Base-by-base conservation (phyloP, 306 rosid species). In the Hippophae tibetana region DNA sequence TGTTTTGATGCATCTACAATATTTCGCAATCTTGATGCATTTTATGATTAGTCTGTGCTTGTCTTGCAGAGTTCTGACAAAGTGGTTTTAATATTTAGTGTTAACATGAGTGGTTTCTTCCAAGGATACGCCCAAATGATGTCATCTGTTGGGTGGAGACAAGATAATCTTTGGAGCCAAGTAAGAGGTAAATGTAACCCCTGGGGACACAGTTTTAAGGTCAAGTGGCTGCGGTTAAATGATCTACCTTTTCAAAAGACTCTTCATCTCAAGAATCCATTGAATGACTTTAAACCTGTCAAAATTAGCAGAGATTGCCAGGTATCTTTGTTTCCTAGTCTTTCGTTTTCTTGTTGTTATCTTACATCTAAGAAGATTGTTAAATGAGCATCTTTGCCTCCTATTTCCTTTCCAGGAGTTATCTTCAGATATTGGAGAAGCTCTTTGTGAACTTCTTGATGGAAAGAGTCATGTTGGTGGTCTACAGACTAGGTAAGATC, bases 261-360 rank as follows among this genome's bases (percentile, higher is more conserved):
- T 70, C 82, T 81, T 66, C 95, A 83, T 77, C 90, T 86, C 72
- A 81, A 75, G 81, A 86, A 86, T 75, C 88, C 90, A 23, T 75
- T 86, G 77, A 86, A 86, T 71, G 95, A 79, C 74, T 81, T 74
- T 66, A 86, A 86, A 75, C 90, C 95, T 65, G 95, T 86, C 74
- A 86, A 86, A 81, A 83, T 86, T 71, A 86, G 95, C 84, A 72
- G 90, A 71, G 95, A 81, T 61, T 86, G 90, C 77, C 95, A 86
- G 90, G 95, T 86, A 47, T 65, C 47, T 47, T 62, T 64, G 7
- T 58, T 43, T 48, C 50, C 41, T 70, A 50, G 23, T n/a, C 11
- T 62, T 66, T 3, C 14, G 42, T 10, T 62, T 38, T 59, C 52
- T 12, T 56, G 40, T 23, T 67, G 23, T 46, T 51, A 49, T 49